These are phyloP conservation scores for Ilyonectria sp. DNA, from an alignment of 2,329 filamentous ascomycete genomes.

Conservation along the genomic window DNA sequence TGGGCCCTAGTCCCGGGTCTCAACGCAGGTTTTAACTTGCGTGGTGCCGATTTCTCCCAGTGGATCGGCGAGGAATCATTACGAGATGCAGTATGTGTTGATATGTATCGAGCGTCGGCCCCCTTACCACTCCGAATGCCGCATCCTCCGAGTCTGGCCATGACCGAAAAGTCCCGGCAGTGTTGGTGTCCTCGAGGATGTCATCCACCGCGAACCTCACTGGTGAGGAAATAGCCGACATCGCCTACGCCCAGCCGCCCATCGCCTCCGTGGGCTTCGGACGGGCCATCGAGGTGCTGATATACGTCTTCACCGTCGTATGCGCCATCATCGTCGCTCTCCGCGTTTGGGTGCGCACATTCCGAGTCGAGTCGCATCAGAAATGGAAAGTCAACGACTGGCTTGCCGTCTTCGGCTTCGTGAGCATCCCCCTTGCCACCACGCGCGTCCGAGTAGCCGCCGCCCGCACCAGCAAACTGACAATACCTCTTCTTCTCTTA, in stretches of 20 bases:
- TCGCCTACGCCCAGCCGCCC: slow-evolving; percentile 23
- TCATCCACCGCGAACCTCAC: slow-evolving; percentile 23
- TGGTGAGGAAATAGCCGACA: slow-evolving; percentile 26
- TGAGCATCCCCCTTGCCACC: neutral
- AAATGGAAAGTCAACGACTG: slow-evolving; percentile 36
- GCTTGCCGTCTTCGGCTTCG: slow-evolving; percentile 31
- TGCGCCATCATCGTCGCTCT: slow-evolving; percentile 20
- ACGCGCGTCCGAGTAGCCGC: neutral
- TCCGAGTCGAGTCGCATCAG: neutral
- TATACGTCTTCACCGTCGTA: slow-evolving; percentile 26
- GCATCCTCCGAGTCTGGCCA: neutral
- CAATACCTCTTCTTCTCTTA: neutral
- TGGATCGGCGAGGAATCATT: neutral
- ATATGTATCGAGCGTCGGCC: neutral
- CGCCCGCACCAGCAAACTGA: neutral
- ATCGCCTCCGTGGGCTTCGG: slow-evolving; percentile 22
- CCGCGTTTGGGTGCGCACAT: slow-evolving; percentile 22
- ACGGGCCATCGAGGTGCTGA: slow-evolving; percentile 20
- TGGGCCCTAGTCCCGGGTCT: neutral
- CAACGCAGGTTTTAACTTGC: neutral
- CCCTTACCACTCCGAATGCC: neutral
- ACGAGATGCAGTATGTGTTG: neutral
- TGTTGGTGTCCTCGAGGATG: slow-evolving; percentile 14
- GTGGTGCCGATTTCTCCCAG: neutral
- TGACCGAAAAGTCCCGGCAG: neutral